phyloP scores from a whole-genome alignment of 2,329 filamentous ascomycete species.

The Colletotrichum spaethianum region DNA sequence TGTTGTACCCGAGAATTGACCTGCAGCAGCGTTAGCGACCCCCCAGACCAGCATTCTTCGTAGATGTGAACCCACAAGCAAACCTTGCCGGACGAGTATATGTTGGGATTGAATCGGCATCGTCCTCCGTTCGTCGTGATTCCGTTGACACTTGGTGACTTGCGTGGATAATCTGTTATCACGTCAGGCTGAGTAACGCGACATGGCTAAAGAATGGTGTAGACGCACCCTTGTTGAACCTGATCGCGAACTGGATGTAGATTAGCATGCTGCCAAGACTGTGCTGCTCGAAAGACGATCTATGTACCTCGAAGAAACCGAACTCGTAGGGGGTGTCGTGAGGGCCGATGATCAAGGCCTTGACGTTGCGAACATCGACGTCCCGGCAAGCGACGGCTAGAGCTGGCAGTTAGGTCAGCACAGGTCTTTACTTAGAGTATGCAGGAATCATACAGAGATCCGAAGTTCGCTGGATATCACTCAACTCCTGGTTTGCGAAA shows the following conservation, averaged over 20 bases:
- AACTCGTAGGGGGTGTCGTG: constrained; percentile 97
- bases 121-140: constrained; percentile 91
- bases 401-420: constrained; percentile 62
- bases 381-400: constrained; percentile 91
- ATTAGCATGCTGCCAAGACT: constrained; percentile 46
- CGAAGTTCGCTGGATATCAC: constrained; percentile 84
- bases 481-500: constrained; percentile 76
- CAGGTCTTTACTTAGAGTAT: constrained; percentile 8
- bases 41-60: background rate
- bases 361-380: constrained; percentile 88
- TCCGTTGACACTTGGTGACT: constrained; percentile 73
- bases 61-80: constrained; percentile 77
- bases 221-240: constrained; percentile 78
- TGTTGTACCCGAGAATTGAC: constrained; percentile 84
- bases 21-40: constrained; percentile 56
- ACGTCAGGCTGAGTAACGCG: constrained; percentile 3
- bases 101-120: constrained; percentile 96
- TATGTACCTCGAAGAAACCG: constrained; percentile 90
- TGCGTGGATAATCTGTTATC: constrained; percentile 83
- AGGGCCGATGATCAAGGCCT: constrained; percentile 90
- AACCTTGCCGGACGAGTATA: constrained; percentile 92
- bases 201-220: background rate
- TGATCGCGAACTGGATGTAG: constrained; percentile 77
- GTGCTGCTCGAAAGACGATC: background rate
- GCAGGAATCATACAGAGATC: constrained; percentile 79